These are phyloP conservation scores for Chamaenerion angustifolium DNA, from an alignment of 345 rosid genomes.

Conservation along the genomic window DNA sequence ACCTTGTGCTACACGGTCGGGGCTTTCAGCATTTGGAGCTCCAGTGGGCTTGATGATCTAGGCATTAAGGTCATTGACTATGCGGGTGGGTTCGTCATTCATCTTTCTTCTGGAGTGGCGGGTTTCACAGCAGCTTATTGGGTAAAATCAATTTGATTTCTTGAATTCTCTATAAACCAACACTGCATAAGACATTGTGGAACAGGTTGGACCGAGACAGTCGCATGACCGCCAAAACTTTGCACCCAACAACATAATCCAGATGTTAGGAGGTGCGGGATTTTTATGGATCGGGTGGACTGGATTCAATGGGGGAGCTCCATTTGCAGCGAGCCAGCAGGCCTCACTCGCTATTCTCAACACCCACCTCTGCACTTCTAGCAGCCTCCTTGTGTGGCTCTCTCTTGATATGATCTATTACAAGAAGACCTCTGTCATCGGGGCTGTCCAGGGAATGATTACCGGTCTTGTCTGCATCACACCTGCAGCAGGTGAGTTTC, in stretches of 20 bases:
- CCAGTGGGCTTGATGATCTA: constrained; percentile 15
- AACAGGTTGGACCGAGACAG: constrained; percentile 43
- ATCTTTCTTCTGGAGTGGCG: constrained; percentile 61
- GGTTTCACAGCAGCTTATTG: constrained; percentile 58
- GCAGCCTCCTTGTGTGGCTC: constrained; percentile 45
- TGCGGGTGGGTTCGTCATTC: constrained; percentile 54
- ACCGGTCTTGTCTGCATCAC: constrained; percentile 64
- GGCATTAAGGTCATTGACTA: constrained; percentile 27
- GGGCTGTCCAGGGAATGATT: constrained; percentile 56
- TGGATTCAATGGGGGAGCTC: constrained; percentile 56
- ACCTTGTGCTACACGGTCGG: constrained; percentile 35
- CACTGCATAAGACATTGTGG: not conserved
- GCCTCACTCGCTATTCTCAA: constrained; percentile 38
- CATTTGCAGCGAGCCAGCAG: constrained; percentile 18
- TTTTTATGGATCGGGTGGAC: constrained; percentile 62
- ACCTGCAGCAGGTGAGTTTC: constrained; percentile 36
- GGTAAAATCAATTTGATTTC: constrained; percentile 21
- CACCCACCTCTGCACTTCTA: constrained; percentile 45
- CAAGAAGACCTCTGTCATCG: constrained; percentile 46
- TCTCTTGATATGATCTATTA: constrained; percentile 39
- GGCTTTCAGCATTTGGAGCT: constrained; percentile 41
- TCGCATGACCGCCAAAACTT: constrained; percentile 42
- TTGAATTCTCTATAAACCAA: too few species aligned
- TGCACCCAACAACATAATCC: constrained; percentile 59
- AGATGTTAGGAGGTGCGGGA: constrained; percentile 53